Base-by-base conservation (phyloP, 169 alveolate species). In the Cytauxzoon felis region DNA sequence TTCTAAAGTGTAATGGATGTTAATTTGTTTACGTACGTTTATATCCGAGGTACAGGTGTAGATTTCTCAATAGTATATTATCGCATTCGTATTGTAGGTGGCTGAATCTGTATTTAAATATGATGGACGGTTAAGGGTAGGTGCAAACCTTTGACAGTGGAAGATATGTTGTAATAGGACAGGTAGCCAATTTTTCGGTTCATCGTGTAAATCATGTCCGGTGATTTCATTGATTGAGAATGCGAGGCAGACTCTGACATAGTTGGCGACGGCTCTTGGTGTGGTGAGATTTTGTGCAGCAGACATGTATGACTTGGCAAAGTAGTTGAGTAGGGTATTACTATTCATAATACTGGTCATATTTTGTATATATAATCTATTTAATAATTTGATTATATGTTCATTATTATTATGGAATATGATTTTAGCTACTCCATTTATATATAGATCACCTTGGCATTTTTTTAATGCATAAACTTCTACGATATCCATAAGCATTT, bases 261-360 rank as follows among this genome's bases (percentile, higher is more conserved):
- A 76, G 58, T 66, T 76, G 5, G 86, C 40, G 19, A 52, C 67
- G 38, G 86, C 49, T 21, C 86, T 60, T 16, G 80, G 65, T 18
- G 81, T 36, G 6, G 59, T 66, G 19, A 76, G 58, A 32, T 36
- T 49, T 38, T 76, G 86, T 26, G 81, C 86, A n/a, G 73, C 86
- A n/a, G 75, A 48, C 5, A 76, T 50, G 33, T 76, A 76, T 32
- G 54, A 23, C 16, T 47, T 76, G 23, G 68, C 86, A 38, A 76
- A 76, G 21, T 58, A 33, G 34, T 48, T 48, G 67, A 76, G 59
- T 48, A 34, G 67, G 26, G 45, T 57, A 2, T 66, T 21, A 38
- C 59, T 69, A 51, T 64, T 76, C 59, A 66, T 63, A 21, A 76
- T 43, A 19, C 60, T 63, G 21, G 60, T 59, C 60, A 61, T 65